A percentile compares a stretch with the other conserved stretches of the same genome.
Conservation (phyloP, 2,329 filamentous ascomycete genomes). For the Hypocreales sp. region DNA sequence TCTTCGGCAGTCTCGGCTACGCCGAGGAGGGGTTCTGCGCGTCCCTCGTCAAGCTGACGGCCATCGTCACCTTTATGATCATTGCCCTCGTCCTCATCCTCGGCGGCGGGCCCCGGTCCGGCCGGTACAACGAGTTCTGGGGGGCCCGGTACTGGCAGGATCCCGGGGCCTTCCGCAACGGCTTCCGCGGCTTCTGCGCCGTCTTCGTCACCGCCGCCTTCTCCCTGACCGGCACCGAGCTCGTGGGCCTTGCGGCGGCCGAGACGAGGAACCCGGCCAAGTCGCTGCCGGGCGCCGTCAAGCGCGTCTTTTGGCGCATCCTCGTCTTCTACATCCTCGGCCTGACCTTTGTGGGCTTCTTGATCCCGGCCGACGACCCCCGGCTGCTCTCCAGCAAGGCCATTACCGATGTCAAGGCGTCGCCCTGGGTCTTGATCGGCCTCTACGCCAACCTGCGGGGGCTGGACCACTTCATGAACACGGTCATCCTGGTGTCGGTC, state of each 20-base stretch:
- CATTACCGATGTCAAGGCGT: constrained; percentile 23
- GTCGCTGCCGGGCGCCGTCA: constrained; percentile 62
- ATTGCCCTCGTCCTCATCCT: constrained; percentile 39
- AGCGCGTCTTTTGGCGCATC: constrained; percentile 49
- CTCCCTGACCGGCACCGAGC: constrained; percentile 51
- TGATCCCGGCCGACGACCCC: constrained; percentile 25
- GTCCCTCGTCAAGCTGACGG: constrained; percentile 37
- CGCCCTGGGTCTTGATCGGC: constrained; percentile 34
- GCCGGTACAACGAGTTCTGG: constrained; percentile 23
- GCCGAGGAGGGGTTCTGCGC: constrained; percentile 42
- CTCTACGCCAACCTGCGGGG: constrained; percentile 30
- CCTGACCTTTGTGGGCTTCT: constrained; percentile 31
- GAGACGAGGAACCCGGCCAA: constrained; percentile 53
- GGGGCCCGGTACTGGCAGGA: constrained; percentile 27
- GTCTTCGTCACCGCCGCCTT: constrained; percentile 59
- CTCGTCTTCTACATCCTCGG: constrained; percentile 34
- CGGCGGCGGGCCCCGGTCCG: constrained; percentile 36
- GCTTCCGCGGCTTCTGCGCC: constrained; percentile 53
- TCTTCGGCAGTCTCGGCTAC: constrained; percentile 38
- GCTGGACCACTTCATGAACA: constrained; percentile 36
- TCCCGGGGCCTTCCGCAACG: constrained; percentile 44
- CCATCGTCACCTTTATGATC: constrained; percentile 47
- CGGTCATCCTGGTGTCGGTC: constrained; percentile 36
- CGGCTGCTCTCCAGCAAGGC: constrained; percentile 29
- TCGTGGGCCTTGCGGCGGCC: constrained; percentile 55